These are phyloP conservation scores for Trypanosoma platydactyli DNA, from an alignment of 208 protist genomes.

Conservation along the genomic window DNA sequence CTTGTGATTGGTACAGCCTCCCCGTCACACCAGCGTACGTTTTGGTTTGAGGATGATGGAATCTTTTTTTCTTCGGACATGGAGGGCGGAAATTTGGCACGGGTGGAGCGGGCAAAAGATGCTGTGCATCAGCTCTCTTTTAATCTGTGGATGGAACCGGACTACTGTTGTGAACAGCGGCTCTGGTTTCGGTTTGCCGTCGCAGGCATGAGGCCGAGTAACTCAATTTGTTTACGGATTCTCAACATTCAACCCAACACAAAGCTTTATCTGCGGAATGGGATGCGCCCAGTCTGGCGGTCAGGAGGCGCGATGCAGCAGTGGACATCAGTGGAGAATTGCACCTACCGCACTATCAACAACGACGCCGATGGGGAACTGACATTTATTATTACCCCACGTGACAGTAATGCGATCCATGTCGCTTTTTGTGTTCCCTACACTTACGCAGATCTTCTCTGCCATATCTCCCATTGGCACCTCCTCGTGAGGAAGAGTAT, in stretches of 20 bases:
- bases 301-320: conserved; percentile 36
- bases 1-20: conserved; percentile 65
- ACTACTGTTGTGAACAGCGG: conserved; percentile 68
- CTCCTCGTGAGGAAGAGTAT: conserved; percentile 49
- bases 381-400: conserved; percentile 56
- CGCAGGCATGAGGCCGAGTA: conserved; percentile 39
- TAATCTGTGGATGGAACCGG: conserved; percentile 80
- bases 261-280: conserved; percentile 78
- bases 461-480: conserved; percentile 84
- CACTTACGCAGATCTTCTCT: conserved; percentile 84
- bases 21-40: conserved; percentile 67
- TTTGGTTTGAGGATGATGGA: conserved; percentile 43
- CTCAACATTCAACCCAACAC: conserved; percentile 77
- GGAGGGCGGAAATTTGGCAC: conserved; percentile 76
- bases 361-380: conserved; percentile 63
- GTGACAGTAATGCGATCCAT: conserved; percentile 65
- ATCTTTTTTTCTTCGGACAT: conserved; percentile 70
- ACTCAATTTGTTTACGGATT: conserved; percentile 55
- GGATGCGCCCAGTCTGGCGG: conserved; percentile 82
- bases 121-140: conserved; percentile 37
- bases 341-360: conserved; percentile 68
- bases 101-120: conserved; percentile 59
- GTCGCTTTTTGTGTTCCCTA: conserved; percentile 87
- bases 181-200: conserved; percentile 89
- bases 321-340: conserved; percentile 74